Base-by-base conservation (phyloP, 805 yeast genomes). In the Nakazawaea ishiwadae region DNA sequence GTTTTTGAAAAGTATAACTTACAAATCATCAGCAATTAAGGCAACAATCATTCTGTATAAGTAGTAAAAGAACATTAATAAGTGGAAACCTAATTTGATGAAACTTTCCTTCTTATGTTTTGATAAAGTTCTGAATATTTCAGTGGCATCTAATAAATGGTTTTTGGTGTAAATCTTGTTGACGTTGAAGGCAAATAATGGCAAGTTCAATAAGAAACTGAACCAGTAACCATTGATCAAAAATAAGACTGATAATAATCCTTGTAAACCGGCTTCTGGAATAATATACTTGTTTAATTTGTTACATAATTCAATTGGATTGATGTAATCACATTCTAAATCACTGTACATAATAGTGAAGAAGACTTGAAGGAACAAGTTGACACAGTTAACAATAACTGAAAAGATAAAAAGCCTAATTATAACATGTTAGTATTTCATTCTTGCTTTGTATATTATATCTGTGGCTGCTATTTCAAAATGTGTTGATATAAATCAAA, bases 11-110 rank as follows among this genome's bases (percentile, higher is more conserved):
- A n/a, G n/a, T n/a, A n/a, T n/a, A n/a, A 18, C n/a, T 51, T 36
- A 59, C 44, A 52, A 42, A 38, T 74, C 85, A 51, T 83, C 89
- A 33, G 81, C 79, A 57, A 91, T 87, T 59, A 90, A 75, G 34
- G 96, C 89, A 75, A 90, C 81, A 65, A 90, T 89, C 96, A 90
- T 89, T 70, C 95, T 80, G 75, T 90, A 91, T 58, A 91, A 77
- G 74, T 89, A 91, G 74, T 77, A 89, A 83, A 93, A 91, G 77
- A 93, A 93, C 84, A 91, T 71, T 57, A 87, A 64, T 55, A 91
- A 73, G 62, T 88, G 91, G 77, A 87, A 89, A 9, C 93, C 96
- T 53, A 93, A 76, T 65, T 91, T 91, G 62, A 86, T 66, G 60
- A 90, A 89, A 46, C 88, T 76, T 67, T 90, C 98, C 63, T 84